Conservation (phyloP, 2,329 filamentous ascomycete species). For the Claviceps pusilla region DNA sequence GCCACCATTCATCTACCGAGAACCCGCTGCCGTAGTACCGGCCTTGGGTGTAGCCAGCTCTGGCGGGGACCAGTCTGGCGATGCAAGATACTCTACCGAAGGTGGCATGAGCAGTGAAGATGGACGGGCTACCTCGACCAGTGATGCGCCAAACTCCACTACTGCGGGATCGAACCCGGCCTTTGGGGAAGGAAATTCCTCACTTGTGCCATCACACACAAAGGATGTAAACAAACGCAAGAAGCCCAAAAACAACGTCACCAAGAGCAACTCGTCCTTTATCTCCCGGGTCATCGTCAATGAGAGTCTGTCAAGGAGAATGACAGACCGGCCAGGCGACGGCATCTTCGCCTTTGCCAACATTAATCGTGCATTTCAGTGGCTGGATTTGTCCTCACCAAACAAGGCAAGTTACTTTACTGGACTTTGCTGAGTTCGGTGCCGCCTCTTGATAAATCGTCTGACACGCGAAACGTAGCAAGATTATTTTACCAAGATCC, state of each 20-base stretch:
- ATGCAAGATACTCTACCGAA: constrained; percentile 45
- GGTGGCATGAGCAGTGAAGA: constrained; percentile 43
- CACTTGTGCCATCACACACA: constrained; percentile 45
- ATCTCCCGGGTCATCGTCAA: constrained; percentile 92
- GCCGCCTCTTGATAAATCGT: not conserved
- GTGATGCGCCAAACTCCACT: constrained; percentile 28
- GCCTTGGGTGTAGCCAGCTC: constrained; percentile 27
- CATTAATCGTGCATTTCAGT: constrained; percentile 88
- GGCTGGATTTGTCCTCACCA: constrained; percentile 73
- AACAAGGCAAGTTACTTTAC: constrained; percentile 39
- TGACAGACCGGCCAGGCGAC: constrained; percentile 63
- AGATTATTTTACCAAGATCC: constrained; percentile 85
- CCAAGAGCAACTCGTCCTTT: constrained; percentile 97
- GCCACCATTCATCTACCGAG: constrained; percentile 39
- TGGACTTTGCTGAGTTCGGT: too few relatives aligned
- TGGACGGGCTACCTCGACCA: constrained; percentile 36
- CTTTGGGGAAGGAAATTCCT: constrained; percentile 76
- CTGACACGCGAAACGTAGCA: constrained; percentile 35
- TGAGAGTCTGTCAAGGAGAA: constrained; percentile 61
- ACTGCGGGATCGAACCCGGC: constrained; percentile 40
- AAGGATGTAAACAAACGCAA: constrained; percentile 67
- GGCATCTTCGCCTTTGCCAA: constrained; percentile 88
- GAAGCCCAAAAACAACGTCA: constrained; percentile 96
- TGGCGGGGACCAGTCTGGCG: constrained; percentile 47
- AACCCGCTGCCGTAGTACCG: constrained; percentile 35